Evolutionary conservation across 495 filamentous ascomycete species (phyloP).

Genomic region (Tuber aestivum): DNA sequence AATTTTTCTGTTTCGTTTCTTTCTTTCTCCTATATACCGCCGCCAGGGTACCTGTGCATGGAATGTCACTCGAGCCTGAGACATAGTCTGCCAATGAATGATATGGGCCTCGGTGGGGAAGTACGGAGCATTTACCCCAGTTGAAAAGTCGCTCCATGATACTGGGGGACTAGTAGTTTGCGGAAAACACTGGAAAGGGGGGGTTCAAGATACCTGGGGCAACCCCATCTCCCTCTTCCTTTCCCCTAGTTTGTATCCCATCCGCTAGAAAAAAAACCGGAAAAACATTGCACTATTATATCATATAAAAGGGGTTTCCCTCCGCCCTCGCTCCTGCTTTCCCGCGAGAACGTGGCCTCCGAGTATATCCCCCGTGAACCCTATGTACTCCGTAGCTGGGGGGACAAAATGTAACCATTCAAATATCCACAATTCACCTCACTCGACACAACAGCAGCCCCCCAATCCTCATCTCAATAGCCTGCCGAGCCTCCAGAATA

Average conservation of each 20-base stretch:
- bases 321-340: neutral
- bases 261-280: neutral
- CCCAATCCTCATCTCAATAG: conserved; percentile 74
- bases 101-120: neutral
- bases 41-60: neutral
- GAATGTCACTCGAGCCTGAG: neutral
- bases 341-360: neutral
- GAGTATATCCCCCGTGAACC: neutral
- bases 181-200: neutral
- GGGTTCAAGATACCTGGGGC: neutral
- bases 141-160: neutral
- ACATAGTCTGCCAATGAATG: neutral
- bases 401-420: conserved; percentile 5
- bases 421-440: conserved; percentile 23
- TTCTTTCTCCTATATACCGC: neutral
- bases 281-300: neutral
- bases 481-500: conserved; percentile 74
- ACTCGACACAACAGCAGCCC: conserved; percentile 77
- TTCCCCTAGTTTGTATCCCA: neutral
- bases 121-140: neutral
- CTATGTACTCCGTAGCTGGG: neutral
- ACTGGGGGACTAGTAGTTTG: neutral
- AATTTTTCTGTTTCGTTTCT: neutral
- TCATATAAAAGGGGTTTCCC: neutral
- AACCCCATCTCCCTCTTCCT: neutral